Conservation (phyloP, 2,329 filamentous ascomycete species). For the Calonectria ilicicola region DNA sequence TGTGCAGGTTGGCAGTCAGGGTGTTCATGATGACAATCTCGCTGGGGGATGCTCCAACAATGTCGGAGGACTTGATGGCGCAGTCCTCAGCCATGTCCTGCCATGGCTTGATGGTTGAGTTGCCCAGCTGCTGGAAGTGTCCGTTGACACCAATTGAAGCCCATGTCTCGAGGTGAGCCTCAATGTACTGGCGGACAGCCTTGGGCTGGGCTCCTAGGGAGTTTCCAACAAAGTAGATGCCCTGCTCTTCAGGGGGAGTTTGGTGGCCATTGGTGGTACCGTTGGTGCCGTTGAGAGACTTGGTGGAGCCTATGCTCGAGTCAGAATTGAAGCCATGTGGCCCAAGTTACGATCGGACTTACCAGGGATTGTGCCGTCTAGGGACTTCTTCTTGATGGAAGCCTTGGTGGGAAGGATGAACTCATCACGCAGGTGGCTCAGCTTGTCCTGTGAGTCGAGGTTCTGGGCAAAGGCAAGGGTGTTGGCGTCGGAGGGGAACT, state of each 20-base stretch:
- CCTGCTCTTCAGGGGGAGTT: slow-evolving; percentile 45
- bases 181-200: slow-evolving; percentile 72
- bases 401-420: slow-evolving; percentile 83
- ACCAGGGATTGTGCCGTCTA: slow-evolving; percentile 61
- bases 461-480: slow-evolving; percentile 60
- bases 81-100: slow-evolving; percentile 83
- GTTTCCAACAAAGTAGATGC: slow-evolving; percentile 89
- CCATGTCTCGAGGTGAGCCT: slow-evolving; percentile 85
- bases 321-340: background rate
- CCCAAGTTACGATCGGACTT: slow-evolving; percentile 20
- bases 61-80: slow-evolving; percentile 74
- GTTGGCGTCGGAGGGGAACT: slow-evolving; percentile 62
- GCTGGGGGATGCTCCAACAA: slow-evolving; percentile 78
- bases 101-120: slow-evolving; percentile 78
- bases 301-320: slow-evolving; percentile 22
- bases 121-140: slow-evolving; percentile 78
- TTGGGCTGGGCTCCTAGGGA: slow-evolving; percentile 88
- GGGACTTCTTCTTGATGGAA: slow-evolving; percentile 74
- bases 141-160: slow-evolving; percentile 86
- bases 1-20: slow-evolving; percentile 83
- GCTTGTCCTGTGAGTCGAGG: slow-evolving; percentile 71
- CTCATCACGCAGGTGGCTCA: slow-evolving; percentile 72
- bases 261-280: slow-evolving; percentile 36
- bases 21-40: slow-evolving; percentile 93
- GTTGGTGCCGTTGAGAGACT: slow-evolving; percentile 38